A percentile compares a stretch with the other conserved stretches of the same genome.
Conservation (phyloP, 2,329 filamentous ascomycete species). For the Hypoxylon sp. region DNA sequence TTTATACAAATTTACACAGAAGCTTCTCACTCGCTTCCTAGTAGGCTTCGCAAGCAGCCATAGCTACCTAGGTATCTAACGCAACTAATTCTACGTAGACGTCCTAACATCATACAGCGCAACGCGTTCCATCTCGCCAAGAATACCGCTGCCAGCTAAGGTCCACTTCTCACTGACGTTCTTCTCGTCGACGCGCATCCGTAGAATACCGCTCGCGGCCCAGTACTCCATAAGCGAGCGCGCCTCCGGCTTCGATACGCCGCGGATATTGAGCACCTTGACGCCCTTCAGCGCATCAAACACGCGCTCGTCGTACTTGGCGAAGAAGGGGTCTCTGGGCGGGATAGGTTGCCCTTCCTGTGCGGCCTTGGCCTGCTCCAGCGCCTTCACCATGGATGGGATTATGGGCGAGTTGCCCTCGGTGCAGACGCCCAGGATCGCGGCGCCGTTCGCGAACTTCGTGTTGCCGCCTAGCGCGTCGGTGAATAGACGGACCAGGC, state of each 20-base stretch:
- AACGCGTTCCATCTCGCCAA: constrained; percentile 85
- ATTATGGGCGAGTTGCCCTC: constrained; percentile 76
- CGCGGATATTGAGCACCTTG: constrained; percentile 70
- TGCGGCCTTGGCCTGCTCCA: constrained; percentile 68
- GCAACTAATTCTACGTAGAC: constrained; percentile 19
- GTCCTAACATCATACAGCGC: constrained; percentile 55
- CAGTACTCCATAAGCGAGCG: constrained; percentile 92
- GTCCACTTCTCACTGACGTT: constrained; percentile 87
- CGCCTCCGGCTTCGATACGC: constrained; percentile 80
- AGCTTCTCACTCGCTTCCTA: background rate
- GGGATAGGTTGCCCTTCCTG: constrained; percentile 53
- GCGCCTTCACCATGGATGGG: constrained; percentile 76
- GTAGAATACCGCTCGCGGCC: constrained; percentile 84
- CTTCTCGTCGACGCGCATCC: constrained; percentile 76
- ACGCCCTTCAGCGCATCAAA: constrained; percentile 66
- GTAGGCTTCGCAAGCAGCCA: background rate
- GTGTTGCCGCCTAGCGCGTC: constrained; percentile 75
- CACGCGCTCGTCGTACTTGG: constrained; percentile 69
- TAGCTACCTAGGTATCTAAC: background rate
- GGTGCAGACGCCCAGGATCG: constrained; percentile 80
- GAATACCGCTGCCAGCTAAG: constrained; percentile 81
- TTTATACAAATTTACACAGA: background rate
- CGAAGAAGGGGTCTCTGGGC: constrained; percentile 66
- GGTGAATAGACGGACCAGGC: constrained; percentile 80
- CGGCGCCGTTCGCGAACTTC: constrained; percentile 78